Evolutionary conservation across 2,329 filamentous ascomycete genomes (phyloP).

Genomic region (Pseudogymnoascus sp.): DNA sequence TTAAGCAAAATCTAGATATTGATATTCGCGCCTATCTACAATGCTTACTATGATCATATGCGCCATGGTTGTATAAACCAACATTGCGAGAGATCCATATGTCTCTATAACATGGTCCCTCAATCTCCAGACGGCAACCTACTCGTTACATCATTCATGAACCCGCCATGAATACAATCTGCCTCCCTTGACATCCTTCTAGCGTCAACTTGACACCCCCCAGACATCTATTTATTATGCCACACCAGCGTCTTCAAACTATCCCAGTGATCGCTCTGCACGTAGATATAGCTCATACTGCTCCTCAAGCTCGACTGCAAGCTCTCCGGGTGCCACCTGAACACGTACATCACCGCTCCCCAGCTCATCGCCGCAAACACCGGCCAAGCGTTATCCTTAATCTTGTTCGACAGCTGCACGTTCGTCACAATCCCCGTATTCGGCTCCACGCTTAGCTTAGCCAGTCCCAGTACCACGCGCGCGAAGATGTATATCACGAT

Average conservation of each 20-base stretch:
- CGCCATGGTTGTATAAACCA: neutral
- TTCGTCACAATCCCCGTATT: slow-evolving; percentile 43
- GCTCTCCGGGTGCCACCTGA: slow-evolving; percentile 83
- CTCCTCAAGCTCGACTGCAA: slow-evolving; percentile 85
- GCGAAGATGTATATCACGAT: slow-evolving; percentile 98
- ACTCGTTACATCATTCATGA: slow-evolving; percentile 8
- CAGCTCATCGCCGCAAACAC: slow-evolving; percentile 86
- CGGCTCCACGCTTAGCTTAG: slow-evolving; percentile 71
- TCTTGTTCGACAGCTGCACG: slow-evolving; percentile 36
- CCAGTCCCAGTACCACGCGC: slow-evolving; percentile 75
- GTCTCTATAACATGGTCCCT: neutral
- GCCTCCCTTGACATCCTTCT: neutral
- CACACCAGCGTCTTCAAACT: slow-evolving; percentile 75
- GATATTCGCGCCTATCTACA: neutral
- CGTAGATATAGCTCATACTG: slow-evolving; percentile 97
- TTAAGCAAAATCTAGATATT: neutral
- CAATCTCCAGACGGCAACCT: neutral
- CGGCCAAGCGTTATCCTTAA: slow-evolving; percentile 76
- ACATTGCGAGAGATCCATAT: neutral
- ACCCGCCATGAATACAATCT: neutral
- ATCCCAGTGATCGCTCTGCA: slow-evolving; percentile 84
- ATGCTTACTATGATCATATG: neutral
- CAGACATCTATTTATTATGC: slow-evolving; percentile 61
- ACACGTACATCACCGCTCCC: slow-evolving; percentile 93
- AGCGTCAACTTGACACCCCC: neutral